Evolutionary conservation across 2,329 filamentous ascomycete species (phyloP).

Genomic region (Fusarium virguliforme): DNA sequence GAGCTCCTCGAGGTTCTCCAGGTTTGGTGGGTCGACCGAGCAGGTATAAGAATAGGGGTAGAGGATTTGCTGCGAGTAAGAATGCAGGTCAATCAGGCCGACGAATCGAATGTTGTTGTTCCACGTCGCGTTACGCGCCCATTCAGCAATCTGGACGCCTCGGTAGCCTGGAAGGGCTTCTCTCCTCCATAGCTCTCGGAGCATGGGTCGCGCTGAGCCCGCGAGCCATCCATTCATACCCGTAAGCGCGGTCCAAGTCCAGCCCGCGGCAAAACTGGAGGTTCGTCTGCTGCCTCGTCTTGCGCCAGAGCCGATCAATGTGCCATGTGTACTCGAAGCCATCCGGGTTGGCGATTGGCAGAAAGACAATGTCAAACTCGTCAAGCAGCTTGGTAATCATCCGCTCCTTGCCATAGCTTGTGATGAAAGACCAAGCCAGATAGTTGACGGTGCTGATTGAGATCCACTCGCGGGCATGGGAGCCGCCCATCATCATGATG

Average conservation of each 20-base stretch:
- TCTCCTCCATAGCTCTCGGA: constrained; percentile 92
- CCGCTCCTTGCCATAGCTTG: constrained; percentile 81
- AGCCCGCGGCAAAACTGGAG: constrained; percentile 88
- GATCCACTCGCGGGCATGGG: constrained; percentile 98
- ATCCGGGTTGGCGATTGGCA: constrained; percentile 93
- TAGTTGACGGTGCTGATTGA: constrained; percentile 93
- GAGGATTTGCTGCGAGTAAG: constrained; percentile 94
- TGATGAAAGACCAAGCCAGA: constrained; percentile 89
- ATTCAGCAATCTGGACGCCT: constrained; percentile 84
- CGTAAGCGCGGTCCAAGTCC: constrained; percentile 90
- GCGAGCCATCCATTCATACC: constrained; percentile 83
- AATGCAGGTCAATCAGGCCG: constrained; percentile 92
- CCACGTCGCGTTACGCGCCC: constrained; percentile 85
- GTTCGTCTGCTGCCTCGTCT: constrained; percentile 88
- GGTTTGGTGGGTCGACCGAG: constrained; percentile 80
- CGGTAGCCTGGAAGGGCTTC: constrained; percentile 85
- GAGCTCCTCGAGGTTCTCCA: constrained; percentile 93
- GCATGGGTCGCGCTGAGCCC: constrained; percentile 82
- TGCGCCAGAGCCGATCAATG: constrained; percentile 92
- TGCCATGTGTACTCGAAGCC: constrained; percentile 97
- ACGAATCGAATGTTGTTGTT: constrained; percentile 83
- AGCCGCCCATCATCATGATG: constrained; percentile 85
- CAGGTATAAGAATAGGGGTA: constrained; percentile 95
- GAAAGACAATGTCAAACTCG: constrained; percentile 88
- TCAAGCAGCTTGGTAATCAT: constrained; percentile 84